These are phyloP conservation scores for Cladosporium sp. DNA, from an alignment of 2,329 filamentous ascomycete species.

Conservation along the genomic window DNA sequence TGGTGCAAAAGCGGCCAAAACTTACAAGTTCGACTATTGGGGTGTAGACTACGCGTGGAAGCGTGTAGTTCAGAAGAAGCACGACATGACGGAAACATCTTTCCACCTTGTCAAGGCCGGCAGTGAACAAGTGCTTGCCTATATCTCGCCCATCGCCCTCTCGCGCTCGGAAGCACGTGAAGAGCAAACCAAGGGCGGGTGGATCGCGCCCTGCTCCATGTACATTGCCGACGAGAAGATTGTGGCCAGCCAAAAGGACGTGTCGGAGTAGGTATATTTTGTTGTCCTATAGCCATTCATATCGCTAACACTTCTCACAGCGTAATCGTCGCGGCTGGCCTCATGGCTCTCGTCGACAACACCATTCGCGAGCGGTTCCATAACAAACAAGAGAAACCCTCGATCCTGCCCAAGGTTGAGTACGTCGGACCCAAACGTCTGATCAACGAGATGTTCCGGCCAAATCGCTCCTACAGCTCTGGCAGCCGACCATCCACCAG, in stretches of 20 bases:
- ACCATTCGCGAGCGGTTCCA: constrained; percentile 81
- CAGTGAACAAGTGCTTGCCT: constrained; percentile 65
- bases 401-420: constrained; percentile 59
- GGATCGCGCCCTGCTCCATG: constrained; percentile 88
- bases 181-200: constrained; percentile 78
- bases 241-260: constrained; percentile 70
- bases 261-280: constrained; percentile 72
- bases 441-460: constrained; percentile 64
- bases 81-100: constrained; percentile 63
- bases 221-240: constrained; percentile 78
- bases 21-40: constrained; percentile 95
- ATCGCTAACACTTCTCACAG: constrained; percentile 48
- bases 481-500: constrained; percentile 28
- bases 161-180: constrained; percentile 68
- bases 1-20: constrained; percentile 66
- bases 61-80: constrained; percentile 68
- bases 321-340: constrained; percentile 84
- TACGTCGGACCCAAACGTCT: constrained; percentile 63
- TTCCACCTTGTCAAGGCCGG: constrained; percentile 16
- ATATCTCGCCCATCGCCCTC: constrained; percentile 79
- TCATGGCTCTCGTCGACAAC: constrained; percentile 86
- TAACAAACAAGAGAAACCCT: constrained; percentile 52
- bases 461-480: constrained; percentile 33
- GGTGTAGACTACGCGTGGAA: constrained; percentile 82
- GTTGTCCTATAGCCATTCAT: neutral